Percentiles rank a stretch among this genome's conserved stretches.
These are phyloP conservation scores for Kurtzmaniella fragi DNA, from an alignment of 805 yeast species.

Conservation along the genomic window DNA sequence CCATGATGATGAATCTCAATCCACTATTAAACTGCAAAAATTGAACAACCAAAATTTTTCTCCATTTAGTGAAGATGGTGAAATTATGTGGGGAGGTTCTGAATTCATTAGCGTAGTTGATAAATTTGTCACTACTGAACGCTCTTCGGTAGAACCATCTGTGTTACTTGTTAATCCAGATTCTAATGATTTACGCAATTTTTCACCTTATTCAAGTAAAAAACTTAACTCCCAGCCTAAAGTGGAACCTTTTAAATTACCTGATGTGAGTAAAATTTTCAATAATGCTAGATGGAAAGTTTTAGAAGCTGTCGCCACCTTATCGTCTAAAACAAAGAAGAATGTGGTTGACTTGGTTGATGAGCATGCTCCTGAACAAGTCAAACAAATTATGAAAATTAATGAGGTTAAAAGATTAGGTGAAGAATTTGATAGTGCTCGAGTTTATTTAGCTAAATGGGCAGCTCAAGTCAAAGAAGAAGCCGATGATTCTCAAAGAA, in stretches of 20 bases:
- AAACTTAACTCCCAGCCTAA: slow-evolving; percentile 2
- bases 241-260: slow-evolving; percentile 19
- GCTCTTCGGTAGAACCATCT: slow-evolving; percentile 65
- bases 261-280: slow-evolving; percentile 45
- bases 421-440: slow-evolving; percentile 89
- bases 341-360: slow-evolving; percentile 62
- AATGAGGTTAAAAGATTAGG: slow-evolving; percentile 81
- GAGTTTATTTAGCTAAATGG: slow-evolving; percentile 93
- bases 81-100: slow-evolving; percentile 87
- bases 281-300: slow-evolving; percentile 81
- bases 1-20: slow-evolving; percentile 84
- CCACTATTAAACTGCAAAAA: slow-evolving; percentile 60
- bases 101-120: slow-evolving; percentile 59
- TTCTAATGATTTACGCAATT: slow-evolving; percentile 56
- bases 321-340: slow-evolving; percentile 47
- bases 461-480: slow-evolving; percentile 91
- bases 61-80: slow-evolving; percentile 56
- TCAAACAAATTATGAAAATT: slow-evolving; percentile 56
- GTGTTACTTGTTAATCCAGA: slow-evolving; percentile 78
- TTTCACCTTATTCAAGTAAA: slow-evolving; percentile 32
- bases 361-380: slow-evolving; percentile 55
- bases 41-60: slow-evolving; percentile 62
- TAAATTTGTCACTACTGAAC: slow-evolving; percentile 55
- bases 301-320: slow-evolving; percentile 76
- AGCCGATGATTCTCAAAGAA: slow-evolving; percentile 58